A percentile compares a stretch with the other conserved stretches of the same genome.
Conservation (phyloP, 2,329 filamentous ascomycete genomes). For the Polychaeton citri region DNA sequence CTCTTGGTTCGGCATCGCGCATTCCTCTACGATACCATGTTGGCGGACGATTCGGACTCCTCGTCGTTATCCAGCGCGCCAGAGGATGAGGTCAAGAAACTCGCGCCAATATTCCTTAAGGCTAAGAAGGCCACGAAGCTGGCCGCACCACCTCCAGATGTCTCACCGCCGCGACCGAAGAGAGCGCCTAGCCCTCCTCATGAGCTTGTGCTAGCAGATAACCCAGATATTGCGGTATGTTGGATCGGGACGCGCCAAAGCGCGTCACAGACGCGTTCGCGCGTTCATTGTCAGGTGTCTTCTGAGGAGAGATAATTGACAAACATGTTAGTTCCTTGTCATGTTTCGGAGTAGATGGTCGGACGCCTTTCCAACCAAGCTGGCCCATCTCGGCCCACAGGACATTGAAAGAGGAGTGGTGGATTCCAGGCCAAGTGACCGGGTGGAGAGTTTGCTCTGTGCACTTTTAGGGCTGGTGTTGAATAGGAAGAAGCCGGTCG, state of each 20-base stretch:
- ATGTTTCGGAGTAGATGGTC: conserved; percentile 94
- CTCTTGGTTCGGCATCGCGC: too few species aligned
- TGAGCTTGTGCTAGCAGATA: conserved; percentile 80
- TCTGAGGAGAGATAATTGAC: conserved; percentile 14
- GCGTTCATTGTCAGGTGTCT: conserved; percentile 5
- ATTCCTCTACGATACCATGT: conserved; percentile 22
- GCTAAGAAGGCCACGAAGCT: conserved; percentile 27
- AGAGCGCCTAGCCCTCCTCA: conserved; percentile 79
- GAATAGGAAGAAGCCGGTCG: conserved; percentile 97
- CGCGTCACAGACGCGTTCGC: conserved; percentile 1
- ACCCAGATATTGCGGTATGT: conserved; percentile 83
- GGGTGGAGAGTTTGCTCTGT: conserved; percentile 79
- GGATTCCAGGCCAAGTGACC: conserved; percentile 64
- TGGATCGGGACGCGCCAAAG: conserved; percentile 1
- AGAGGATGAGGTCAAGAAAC: conserved; percentile 39
- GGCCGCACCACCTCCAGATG: conserved; percentile 32
- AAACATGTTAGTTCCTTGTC: conserved; percentile 81
- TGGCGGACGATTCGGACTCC: conserved; percentile 40
- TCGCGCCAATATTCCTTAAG: conserved; percentile 23
- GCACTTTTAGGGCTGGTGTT: conserved; percentile 75
- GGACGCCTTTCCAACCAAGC: conserved; percentile 75
- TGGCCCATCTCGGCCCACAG: conserved; percentile 84
- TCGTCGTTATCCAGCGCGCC: conserved; percentile 46
- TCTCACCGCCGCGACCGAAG: conserved; percentile 38
- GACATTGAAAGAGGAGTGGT: conserved; percentile 82